Evolutionary conservation across 352 stramenopile species (phyloP).

Genomic region (Phytopythium ostracodes): DNA sequence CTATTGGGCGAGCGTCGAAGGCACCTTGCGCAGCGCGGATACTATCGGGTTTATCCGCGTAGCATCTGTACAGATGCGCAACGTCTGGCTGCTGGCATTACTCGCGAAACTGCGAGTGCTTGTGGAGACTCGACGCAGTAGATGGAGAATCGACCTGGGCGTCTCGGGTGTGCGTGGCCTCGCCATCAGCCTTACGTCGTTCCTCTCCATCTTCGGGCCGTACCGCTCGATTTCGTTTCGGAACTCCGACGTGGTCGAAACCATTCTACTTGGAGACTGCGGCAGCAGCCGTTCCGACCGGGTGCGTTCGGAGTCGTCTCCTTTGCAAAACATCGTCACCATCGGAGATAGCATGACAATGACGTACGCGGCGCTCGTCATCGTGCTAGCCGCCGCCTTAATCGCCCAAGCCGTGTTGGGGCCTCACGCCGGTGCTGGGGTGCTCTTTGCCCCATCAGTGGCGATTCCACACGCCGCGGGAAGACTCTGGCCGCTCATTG

Average conservation of each 20-base stretch:
- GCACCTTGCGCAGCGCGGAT: constrained; percentile 3
- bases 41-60: constrained; percentile 11
- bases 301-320: neutral
- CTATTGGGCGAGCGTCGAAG: constrained; percentile 15
- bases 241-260: constrained; percentile 8
- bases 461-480: neutral
- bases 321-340: neutral
- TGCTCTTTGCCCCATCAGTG: neutral
- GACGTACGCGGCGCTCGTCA: neutral
- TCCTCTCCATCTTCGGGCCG: constrained; percentile 19
- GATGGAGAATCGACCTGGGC: constrained; percentile 6
- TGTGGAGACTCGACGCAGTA: constrained; percentile 9
- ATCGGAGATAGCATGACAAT: neutral
- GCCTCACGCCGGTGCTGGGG: neutral
- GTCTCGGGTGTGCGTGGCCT: constrained; percentile 13
- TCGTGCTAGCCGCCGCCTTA: neutral
- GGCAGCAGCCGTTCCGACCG: neutral
- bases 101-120: constrained; percentile 14
- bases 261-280: neutral
- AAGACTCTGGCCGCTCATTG: neutral
- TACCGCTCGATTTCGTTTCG: constrained; percentile 15
- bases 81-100: constrained; percentile 24
- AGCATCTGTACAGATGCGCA: constrained; percentile 27
- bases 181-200: constrained; percentile 17
- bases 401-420: neutral